These are phyloP conservation scores for Yarrowia keelungensis DNA, from an alignment of 805 yeast genomes.

Conservation along the genomic window DNA sequence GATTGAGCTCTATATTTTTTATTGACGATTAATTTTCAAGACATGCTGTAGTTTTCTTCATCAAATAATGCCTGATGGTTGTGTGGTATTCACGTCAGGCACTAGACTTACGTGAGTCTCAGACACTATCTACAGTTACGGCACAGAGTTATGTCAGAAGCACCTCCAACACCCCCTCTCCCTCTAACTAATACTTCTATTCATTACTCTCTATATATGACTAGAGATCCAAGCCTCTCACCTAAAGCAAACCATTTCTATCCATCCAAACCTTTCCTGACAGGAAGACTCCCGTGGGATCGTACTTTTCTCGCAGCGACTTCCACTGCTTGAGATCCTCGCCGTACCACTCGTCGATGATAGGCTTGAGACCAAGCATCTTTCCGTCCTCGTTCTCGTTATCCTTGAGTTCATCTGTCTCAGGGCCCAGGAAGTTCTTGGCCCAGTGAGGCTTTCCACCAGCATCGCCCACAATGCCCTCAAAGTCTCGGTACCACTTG, in stretches of 20 bases:
- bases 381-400: slow-evolving; percentile 59
- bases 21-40: too few species aligned
- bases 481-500: slow-evolving; percentile 85
- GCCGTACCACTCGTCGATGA: slow-evolving; percentile 81
- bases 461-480: slow-evolving; percentile 72
- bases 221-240: slow-evolving; percentile 8
- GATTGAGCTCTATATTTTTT: too few species aligned
- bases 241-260: slow-evolving; percentile 66
- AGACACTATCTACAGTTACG: background rate
- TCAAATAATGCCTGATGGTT: too few species aligned
- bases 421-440: slow-evolving; percentile 81
- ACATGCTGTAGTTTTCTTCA: too few species aligned
- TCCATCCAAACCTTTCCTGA: slow-evolving; percentile 81
- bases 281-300: slow-evolving; percentile 82
- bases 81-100: too few species aligned
- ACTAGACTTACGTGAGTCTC: too few species aligned
- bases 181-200: slow-evolving; percentile 4
- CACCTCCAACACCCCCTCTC: too few species aligned
- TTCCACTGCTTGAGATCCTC: slow-evolving; percentile 68
- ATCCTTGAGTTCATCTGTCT: slow-evolving; percentile 52
- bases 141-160: too few species aligned
- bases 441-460: slow-evolving; percentile 99
- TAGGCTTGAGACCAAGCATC: slow-evolving; percentile 79
- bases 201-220: slow-evolving; percentile 16
- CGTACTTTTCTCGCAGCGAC: slow-evolving; percentile 67